Conservation (phyloP, 805 yeast species). For the Monosporozyma solicola region DNA sequence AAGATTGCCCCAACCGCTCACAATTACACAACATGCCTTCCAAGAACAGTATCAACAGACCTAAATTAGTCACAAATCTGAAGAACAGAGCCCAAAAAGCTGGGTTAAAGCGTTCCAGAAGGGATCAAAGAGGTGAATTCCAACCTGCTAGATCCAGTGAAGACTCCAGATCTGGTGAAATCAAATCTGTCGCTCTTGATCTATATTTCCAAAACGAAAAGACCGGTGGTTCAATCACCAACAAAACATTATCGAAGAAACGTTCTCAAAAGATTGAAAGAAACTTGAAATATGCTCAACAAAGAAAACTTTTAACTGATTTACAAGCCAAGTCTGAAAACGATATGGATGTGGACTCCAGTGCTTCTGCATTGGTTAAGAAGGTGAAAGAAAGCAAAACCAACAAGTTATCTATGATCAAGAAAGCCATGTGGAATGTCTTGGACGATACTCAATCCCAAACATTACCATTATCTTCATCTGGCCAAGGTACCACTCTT, state of each 20-base stretch:
- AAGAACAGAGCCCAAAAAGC: slow-evolving; percentile 42
- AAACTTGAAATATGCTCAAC: slow-evolving; percentile 61
- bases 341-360: slow-evolving; percentile 38
- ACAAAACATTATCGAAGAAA: slow-evolving; percentile 62
- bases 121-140: slow-evolving; percentile 35
- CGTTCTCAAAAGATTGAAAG: slow-evolving; percentile 71
- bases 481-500: slow-evolving; percentile 74
- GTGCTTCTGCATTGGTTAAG: slow-evolving; percentile 14
- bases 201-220: slow-evolving; percentile 25
- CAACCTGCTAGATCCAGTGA: slow-evolving; percentile 42
- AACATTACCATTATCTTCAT: slow-evolving; percentile 36
- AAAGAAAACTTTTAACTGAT: slow-evolving; percentile 46
- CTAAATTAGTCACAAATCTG: slow-evolving; percentile 49
- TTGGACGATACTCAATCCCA: slow-evolving; percentile 45
- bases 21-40: slow-evolving; percentile 53
- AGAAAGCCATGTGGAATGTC: slow-evolving; percentile 65
- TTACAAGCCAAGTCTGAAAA: slow-evolving; percentile 40
- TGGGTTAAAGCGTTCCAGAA: slow-evolving; percentile 47
- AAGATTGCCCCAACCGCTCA: not conserved
- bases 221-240: slow-evolving; percentile 32
- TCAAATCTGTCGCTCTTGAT: slow-evolving; percentile 36
- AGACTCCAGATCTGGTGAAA: slow-evolving; percentile 33
- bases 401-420: slow-evolving; percentile 35
- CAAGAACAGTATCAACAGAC: slow-evolving; percentile 73
- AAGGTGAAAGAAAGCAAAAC: slow-evolving; percentile 14